A percentile compares a stretch with the other conserved stretches of the same genome.
These are phyloP conservation scores for Penicillium lividum DNA, from an alignment of 495 filamentous ascomycete genomes.

Conservation along the genomic window DNA sequence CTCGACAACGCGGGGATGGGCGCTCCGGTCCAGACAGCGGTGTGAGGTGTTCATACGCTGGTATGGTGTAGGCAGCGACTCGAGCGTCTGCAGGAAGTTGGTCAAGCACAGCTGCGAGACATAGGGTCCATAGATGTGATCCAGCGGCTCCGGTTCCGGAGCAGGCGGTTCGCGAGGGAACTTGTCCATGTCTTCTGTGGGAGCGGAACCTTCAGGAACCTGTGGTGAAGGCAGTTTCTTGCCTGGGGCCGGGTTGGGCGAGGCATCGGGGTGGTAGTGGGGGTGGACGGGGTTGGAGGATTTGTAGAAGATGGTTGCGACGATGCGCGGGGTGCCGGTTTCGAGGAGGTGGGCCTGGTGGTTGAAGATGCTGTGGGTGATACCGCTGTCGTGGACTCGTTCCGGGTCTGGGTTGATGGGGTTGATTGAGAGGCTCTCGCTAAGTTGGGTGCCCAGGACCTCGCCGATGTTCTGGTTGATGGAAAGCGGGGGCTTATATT, in stretches of 20 bases:
- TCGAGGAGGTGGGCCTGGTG: constrained; percentile 39
- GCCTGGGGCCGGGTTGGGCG: constrained; percentile 24
- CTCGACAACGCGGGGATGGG: constrained; percentile 67
- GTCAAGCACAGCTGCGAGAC: constrained; percentile 80
- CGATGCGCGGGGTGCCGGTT: constrained; percentile 40
- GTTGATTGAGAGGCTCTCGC: constrained; percentile 34
- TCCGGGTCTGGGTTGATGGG: constrained; percentile 48
- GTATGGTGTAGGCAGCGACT: constrained; percentile 64
- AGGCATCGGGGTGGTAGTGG: constrained; percentile 44
- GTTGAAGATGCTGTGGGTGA: constrained; percentile 48
- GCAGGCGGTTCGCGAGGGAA: constrained; percentile 72
- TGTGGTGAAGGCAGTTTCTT: constrained; percentile 41
- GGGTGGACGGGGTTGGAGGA: constrained; percentile 44
- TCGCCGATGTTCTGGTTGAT: constrained; percentile 45
- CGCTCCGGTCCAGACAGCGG: constrained; percentile 64
- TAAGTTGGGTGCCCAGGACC: constrained; percentile 35
- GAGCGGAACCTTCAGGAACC: constrained; percentile 55
- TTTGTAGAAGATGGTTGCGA: constrained; percentile 52
- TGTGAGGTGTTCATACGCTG: constrained; percentile 64
- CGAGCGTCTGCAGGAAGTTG: constrained; percentile 75
- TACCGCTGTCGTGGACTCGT: constrained; percentile 45
- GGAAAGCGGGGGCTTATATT: constrained; percentile 63
- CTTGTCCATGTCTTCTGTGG: constrained; percentile 65
- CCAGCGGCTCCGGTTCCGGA: constrained; percentile 63
- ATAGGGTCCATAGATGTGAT: constrained; percentile 74